Conservation (phyloP, 2,329 filamentous ascomycete genomes). For the Aspergillus sp. region DNA sequence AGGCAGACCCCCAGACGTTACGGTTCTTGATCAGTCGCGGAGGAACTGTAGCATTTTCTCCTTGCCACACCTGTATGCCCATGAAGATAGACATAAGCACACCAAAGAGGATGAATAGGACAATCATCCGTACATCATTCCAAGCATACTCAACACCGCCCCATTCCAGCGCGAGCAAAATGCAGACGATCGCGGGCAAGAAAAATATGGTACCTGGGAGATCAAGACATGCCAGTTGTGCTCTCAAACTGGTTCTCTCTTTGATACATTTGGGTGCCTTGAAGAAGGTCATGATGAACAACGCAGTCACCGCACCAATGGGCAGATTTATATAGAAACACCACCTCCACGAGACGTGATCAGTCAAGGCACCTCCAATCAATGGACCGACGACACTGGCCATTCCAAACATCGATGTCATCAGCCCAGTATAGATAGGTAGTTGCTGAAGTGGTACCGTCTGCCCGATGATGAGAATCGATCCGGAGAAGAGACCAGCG, state of each 20-base stretch:
- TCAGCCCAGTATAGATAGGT: constrained; percentile 36
- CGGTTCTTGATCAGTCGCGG: constrained; percentile 41
- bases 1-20: constrained; percentile 36
- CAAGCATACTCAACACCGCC: constrained; percentile 43
- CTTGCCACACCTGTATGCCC: constrained; percentile 30
- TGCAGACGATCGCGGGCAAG: constrained; percentile 40
- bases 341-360: constrained; percentile 40
- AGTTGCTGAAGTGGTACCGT: constrained; percentile 35
- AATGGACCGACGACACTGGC: constrained; percentile 38
- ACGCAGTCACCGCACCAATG: constrained; percentile 26
- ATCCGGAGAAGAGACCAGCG: constrained; percentile 36
- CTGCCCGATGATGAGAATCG: constrained; percentile 35
- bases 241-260: constrained; percentile 14
- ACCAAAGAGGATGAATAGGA: constrained; percentile 48
- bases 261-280: constrained; percentile 20
- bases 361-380: constrained; percentile 43
- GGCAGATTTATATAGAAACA: constrained; percentile 41
- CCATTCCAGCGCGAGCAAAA: constrained; percentile 47
- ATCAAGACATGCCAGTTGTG: constrained; percentile 32
- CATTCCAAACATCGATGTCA: constrained; percentile 41
- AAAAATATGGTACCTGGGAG: constrained; percentile 42
- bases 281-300: constrained; percentile 30
- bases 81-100: constrained; percentile 42
- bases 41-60: constrained; percentile 42
- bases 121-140: constrained; percentile 42